Evolutionary conservation across 202 grass and related monocot genomes (phyloP), one percentile per base, ranked within the genome.

Genomic region (Carex arenaria): DNA sequence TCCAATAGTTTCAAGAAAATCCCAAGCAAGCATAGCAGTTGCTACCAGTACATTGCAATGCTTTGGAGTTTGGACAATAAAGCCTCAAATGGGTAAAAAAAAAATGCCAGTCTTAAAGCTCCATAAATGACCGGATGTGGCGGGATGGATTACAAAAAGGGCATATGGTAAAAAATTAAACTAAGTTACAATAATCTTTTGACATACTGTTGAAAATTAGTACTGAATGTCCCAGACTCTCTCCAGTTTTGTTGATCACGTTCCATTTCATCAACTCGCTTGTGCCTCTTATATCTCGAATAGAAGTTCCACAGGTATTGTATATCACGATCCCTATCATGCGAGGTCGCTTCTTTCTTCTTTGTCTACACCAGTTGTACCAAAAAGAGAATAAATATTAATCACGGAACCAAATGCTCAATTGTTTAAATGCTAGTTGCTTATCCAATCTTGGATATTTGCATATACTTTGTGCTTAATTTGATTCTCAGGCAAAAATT

Each of bases 141-240:
- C 15, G 57, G 4, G 17, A 59, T 30, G 45, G 10, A 74, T 74
- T 14, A 30, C 11, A 28, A 53, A 74, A 28, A 74, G 0, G 12
- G 28, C 3, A 20, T 53, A 32, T 51, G 15, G 55, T 59, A 60
- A 72, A n/a, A 43, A 54, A 26, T 23, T 53, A 43, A 45, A 26
- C 9, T 18, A 31, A 36, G 32, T 19, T 14, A 42, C 9, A 57
- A 26, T 76, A 76, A 56, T 64, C 45, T 15, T n/a, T 68, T 64
- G 18, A 3, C 89, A 81, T 95, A 98, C 95, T 93, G 60, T 81
- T 69, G 79, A 74, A 87, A 70, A 38, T 87, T 89, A 19, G 84
- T 95, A 69, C 90, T 98, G 79, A 87, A 98, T 26, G 84, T 93
- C 81, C 88, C 89, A 22, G 95, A 93, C 30, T 95, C 86, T 84